Base-by-base conservation (phyloP, 1,284 basidiomycete species). In the Leccinum huronense region DNA sequence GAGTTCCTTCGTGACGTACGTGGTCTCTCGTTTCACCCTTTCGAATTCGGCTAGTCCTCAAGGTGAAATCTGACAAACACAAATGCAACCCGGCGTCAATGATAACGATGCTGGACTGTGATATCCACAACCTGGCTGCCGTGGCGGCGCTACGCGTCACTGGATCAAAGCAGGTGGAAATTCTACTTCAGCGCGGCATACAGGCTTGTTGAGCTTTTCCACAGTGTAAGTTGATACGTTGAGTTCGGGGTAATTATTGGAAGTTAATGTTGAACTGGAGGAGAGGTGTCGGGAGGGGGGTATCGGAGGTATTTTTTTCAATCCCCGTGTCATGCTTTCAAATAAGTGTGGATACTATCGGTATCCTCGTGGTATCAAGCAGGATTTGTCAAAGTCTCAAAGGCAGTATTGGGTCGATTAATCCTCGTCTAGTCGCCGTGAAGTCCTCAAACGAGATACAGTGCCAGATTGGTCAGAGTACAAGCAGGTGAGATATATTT, bases 301-400 rank as follows among this genome's bases (percentile, higher is more conserved):
- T 27, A 69, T 59, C 63, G 65, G n/a, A 65, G 71, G 19, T 36
- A 53, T 27, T 57, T 71, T 40, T 34, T 72, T 3, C 62, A 68
- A 8, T 60, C 62, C 3, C 60, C 73, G 23, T 23, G 57, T 73
- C 7, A 10, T n/a, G 5, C 59, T 73, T 33, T 62, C 71, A 23
- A 73, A 62, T 48, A 27, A 62, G 23, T 63, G 45, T 34, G 70
- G 66, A 51, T 27, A 27, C 23, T 61, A 11, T 9, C 71, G 66
- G 23, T 27, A 27, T 62, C 72, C 73, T 2, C 57, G 59, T 33
- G 56, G 63, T n/a, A 53, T 75, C 36, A 13, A 13, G 72, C 72
- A 42, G 71, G 65, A 5, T 73, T 73, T 61, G 73, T 72, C 23
- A 0, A 30, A 2, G 67, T 75, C n/a, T 67, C 19, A 65, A 66